Evolutionary conservation across 129 eudicot genomes (phyloP).

Genomic region (Gnaphalium uliginosum): DNA sequence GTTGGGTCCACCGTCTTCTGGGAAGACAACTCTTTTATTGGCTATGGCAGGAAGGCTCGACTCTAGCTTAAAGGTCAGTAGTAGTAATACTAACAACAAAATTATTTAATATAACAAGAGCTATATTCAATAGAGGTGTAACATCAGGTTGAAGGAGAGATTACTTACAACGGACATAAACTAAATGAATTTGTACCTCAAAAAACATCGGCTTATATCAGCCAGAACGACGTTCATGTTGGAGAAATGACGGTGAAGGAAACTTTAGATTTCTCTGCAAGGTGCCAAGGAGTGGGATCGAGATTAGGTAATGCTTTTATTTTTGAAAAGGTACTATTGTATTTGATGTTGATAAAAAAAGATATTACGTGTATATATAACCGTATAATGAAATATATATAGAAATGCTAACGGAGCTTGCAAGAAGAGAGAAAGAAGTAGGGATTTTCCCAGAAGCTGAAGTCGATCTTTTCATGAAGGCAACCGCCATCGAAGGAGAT

Average conservation of each 20-base stretch:
- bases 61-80: conserved; percentile 39
- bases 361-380: not conserved
- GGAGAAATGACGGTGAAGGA: conserved; percentile 80
- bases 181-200: conserved; percentile 70
- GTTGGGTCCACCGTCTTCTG: conserved; percentile 67
- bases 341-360: not conserved
- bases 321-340: not conserved
- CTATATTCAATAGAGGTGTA: not conserved
- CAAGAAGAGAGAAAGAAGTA: conserved; percentile 70
- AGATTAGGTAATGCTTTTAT: conserved; percentile 50
- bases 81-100: not conserved
- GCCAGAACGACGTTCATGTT: conserved; percentile 81
- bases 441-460: conserved; percentile 77
- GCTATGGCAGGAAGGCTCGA: conserved; percentile 51
- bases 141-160: conserved; percentile 63
- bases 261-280: conserved; percentile 81
- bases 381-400: not conserved
- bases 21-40: conserved; percentile 59
- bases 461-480: conserved; percentile 86
- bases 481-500: conserved; percentile 74
- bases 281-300: conserved; percentile 83
- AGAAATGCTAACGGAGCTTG: conserved; percentile 75
- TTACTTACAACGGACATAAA: conserved; percentile 77
- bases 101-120: not conserved
- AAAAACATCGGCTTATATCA: conserved; percentile 72